phyloP scores from a whole-genome alignment of 2,329 filamentous ascomycete genomes.

The Cladosporium sp. region DNA sequence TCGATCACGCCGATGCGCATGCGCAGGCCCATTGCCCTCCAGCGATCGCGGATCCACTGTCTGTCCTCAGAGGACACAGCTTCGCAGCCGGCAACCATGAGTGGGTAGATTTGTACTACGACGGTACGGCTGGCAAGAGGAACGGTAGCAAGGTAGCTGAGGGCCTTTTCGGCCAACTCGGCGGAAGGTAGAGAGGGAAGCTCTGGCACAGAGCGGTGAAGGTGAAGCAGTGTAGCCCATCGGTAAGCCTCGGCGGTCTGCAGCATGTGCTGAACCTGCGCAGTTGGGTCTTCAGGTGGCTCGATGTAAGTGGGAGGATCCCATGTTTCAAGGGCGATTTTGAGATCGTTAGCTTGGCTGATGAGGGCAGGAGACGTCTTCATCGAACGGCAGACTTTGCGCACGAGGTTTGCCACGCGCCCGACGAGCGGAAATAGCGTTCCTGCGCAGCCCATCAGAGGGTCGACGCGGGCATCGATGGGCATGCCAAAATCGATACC shows the following conservation, averaged over 20 bases:
- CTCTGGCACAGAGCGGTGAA: slow-evolving; percentile 65
- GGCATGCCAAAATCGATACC: slow-evolving; percentile 34
- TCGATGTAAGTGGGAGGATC: slow-evolving; percentile 54
- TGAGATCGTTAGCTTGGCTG: slow-evolving; percentile 58
- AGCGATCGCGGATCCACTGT: slow-evolving; percentile 59
- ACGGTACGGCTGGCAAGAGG: slow-evolving; percentile 57
- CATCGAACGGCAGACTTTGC: slow-evolving; percentile 52
- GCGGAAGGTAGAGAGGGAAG: slow-evolving; percentile 56
- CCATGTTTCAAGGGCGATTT: slow-evolving; percentile 58
- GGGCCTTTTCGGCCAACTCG: slow-evolving; percentile 56
- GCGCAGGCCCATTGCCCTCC: slow-evolving; percentile 55
- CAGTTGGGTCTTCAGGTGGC: slow-evolving; percentile 58
- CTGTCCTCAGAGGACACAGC: slow-evolving; percentile 55
- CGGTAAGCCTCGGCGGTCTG: slow-evolving; percentile 65
- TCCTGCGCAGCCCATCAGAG: slow-evolving; percentile 64
- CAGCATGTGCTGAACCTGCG: slow-evolving; percentile 58
- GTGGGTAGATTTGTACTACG: slow-evolving; percentile 66
- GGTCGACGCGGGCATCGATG: slow-evolving; percentile 57
- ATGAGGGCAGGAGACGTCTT: slow-evolving; percentile 59
- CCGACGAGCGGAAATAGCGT: slow-evolving; percentile 66
- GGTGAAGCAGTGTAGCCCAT: slow-evolving; percentile 60
- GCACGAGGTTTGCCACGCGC: slow-evolving; percentile 60
- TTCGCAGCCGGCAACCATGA: slow-evolving; percentile 64
- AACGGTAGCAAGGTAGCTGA: slow-evolving; percentile 59
- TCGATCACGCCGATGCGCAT: slow-evolving; percentile 66